Evolutionary conservation across 257 asterid genomes (phyloP).

Genomic region (Forsythia suspensa): DNA sequence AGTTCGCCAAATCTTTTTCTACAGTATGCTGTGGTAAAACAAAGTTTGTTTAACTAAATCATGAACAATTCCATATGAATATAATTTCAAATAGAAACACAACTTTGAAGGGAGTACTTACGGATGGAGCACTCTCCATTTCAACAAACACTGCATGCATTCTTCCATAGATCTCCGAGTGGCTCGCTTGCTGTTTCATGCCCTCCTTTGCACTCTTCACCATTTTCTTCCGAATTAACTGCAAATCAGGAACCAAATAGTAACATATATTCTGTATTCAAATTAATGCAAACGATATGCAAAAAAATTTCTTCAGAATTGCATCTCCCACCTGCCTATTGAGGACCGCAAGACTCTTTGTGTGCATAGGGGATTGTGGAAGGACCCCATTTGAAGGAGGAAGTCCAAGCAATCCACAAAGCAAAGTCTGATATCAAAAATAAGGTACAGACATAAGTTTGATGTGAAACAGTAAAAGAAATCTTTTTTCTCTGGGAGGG

Average conservation of each 20-base stretch:
- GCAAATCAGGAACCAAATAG: conserved; percentile 14
- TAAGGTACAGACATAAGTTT: background rate
- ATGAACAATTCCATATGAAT: background rate
- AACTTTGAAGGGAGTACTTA: conserved; percentile 33
- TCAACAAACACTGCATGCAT: conserved; percentile 85
- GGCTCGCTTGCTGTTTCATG: conserved; percentile 68
- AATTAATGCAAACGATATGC: background rate
- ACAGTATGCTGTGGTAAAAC: conserved; percentile 48
- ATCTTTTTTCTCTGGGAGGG: background rate
- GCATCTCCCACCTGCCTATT: conserved; percentile 66
- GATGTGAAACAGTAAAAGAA: background rate
- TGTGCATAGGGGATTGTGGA: conserved; percentile 99
- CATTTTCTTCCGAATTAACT: conserved; percentile 82
- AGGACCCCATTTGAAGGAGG: conserved; percentile 99
- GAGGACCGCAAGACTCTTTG: conserved; percentile 91
- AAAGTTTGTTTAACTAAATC: background rate
- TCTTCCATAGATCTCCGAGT: conserved; percentile 81
- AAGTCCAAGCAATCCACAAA: conserved; percentile 93
- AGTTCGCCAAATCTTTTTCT: conserved; percentile 64
- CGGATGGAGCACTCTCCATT: conserved; percentile 72
- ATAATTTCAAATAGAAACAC: background rate
- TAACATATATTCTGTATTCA: background rate
- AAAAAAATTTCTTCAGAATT: background rate
- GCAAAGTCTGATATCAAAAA: conserved; percentile 57
- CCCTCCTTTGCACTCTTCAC: conserved; percentile 76